Base-by-base conservation (phyloP, 2,329 filamentous ascomycete species). In the Talaromyces islandicus region DNA sequence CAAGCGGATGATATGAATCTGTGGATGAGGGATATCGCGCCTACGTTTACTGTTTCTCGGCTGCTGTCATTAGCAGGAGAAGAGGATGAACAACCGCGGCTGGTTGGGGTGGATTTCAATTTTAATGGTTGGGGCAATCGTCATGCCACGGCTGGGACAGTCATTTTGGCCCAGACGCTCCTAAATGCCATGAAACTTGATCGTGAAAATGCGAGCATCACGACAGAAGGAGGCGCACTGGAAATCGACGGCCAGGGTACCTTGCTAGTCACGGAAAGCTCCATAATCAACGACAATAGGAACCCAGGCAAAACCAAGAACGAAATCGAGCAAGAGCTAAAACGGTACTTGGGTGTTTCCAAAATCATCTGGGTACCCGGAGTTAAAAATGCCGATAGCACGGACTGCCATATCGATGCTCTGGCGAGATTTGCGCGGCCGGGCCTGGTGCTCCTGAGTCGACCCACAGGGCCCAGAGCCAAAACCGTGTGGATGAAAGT, bases 211-310 rank as follows among this genome's bases (percentile, higher is more conserved):
- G 48, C 48, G 11, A 27, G 52, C 11, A 54, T 73, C 7, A 59
- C 65, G 3, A 55, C 70, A 0, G 72, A 74, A 58, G 71, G 72
- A 0, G 72, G 72, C 0, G 72, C 68, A 1, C 64, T 74, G n/a
- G 72, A 71, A 48, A 61, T 71, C 29, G 72, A 74, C 12, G 72
- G 72, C 0, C 66, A 73, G 25, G 71, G 72, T n/a, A 73, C 71
- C 2, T 66, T 74, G 4, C 64, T 74, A 41, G 71, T 64, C 9
- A 68, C 68, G 17, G 71, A 71, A 58, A 74, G 71, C 58, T 71
- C 68, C 29, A 71, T 74, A 53, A 41, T 70, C 7, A 70, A 69
- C 14, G 58, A 67, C 19, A 67, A 69, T 30, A 66, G 72, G 10
- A 74, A 74, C 52, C 63, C 64, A 0, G 69, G 68, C 0, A 19